A percentile compares a stretch with the other conserved stretches of the same genome.
Conservation (phyloP, 1,284 basidiomycete species). For the Cronartium quercuum region DNA sequence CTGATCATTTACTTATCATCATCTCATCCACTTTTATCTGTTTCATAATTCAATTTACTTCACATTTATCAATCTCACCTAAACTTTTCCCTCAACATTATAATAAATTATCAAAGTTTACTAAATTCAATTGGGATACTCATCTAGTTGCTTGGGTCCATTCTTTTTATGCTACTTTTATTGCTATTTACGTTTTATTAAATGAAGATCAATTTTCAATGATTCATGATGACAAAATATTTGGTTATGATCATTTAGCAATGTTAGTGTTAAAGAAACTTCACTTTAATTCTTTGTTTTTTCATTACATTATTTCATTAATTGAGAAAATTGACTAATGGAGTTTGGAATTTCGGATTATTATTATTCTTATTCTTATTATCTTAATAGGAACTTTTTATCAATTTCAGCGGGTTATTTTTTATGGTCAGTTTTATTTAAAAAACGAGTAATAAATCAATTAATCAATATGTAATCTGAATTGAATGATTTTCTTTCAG, state of each 20-base stretch:
- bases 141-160: slow-evolving; percentile 36
- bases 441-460: neutral
- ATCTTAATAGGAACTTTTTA: slow-evolving; percentile 20
- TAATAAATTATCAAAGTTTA: neutral
- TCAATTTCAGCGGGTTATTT: slow-evolving; percentile 36
- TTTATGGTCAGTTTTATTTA: slow-evolving; percentile 12
- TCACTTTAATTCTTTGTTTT: neutral
- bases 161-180: slow-evolving; percentile 32
- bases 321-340: neutral
- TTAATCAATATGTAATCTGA: neutral
- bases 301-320: neutral
- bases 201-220: neutral
- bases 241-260: slow-evolving; percentile 29
- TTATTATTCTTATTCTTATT: neutral
- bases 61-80: slow-evolving; percentile 14
- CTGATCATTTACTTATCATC: slow-evolving; percentile 22
- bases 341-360: neutral
- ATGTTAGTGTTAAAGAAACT: no score
- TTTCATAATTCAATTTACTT: slow-evolving; percentile 23
- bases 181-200: slow-evolving; percentile 13
- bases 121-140: slow-evolving; percentile 39
- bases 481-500: neutral
- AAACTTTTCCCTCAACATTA: slow-evolving; percentile 24
- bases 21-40: slow-evolving; percentile 1
- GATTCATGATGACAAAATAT: slow-evolving; percentile 33